Evolutionary conservation across 345 rosid genomes (phyloP).

Genomic region (Syzygium oleosum): DNA sequence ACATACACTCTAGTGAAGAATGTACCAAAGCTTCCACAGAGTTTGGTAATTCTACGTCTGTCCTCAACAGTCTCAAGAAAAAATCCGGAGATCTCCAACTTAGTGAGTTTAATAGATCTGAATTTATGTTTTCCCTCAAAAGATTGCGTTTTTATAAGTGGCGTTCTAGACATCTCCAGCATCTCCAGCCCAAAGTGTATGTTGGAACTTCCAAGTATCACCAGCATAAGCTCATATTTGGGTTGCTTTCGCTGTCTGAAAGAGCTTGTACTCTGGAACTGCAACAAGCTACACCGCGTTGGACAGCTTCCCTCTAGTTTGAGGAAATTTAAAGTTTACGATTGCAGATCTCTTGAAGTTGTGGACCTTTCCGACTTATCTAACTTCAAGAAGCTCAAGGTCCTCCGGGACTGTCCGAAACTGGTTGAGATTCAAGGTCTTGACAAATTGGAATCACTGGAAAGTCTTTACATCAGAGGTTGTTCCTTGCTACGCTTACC

Average conservation of each 20-base stretch:
- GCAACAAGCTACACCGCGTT: background rate
- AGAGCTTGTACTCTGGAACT: rapidly evolving
- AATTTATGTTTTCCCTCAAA: background rate
- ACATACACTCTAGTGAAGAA: rapidly evolving
- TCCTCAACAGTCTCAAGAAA: background rate
- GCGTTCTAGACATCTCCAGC: background rate
- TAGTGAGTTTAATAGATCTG: background rate
- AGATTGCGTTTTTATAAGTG: rapidly evolving
- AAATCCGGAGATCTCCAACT: background rate
- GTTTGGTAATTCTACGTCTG: background rate
- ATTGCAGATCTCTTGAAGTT: background rate
- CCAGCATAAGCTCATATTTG: background rate
- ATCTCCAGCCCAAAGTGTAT: background rate
- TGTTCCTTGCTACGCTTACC: background rate
- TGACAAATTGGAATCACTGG: rapidly evolving
- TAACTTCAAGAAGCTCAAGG: background rate
- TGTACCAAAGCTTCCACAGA: background rate
- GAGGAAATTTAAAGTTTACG: rapidly evolving
- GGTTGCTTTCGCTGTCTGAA: rapidly evolving
- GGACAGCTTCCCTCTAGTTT: background rate
- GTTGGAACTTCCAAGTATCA: background rate
- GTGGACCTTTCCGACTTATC: background rate
- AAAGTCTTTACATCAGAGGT: rapidly evolving
- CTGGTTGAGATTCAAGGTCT: background rate
- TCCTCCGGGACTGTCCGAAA: rapidly evolving